Conservation (phyloP, 192 early-diverging fungal genomes). For the Backusella tuberculispora region DNA sequence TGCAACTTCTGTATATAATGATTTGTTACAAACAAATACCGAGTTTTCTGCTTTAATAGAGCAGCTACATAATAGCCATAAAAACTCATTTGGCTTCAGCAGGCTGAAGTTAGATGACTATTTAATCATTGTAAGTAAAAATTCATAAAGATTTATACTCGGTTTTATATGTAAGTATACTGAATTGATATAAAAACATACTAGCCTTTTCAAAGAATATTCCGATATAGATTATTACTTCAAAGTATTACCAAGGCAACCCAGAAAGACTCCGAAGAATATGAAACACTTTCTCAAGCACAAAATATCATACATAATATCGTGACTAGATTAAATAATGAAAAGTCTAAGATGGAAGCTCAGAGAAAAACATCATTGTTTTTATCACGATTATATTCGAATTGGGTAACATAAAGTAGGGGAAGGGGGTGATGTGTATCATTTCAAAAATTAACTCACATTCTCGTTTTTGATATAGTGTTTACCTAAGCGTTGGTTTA, state of each 20-base stretch:
- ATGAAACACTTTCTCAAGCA: slow-evolving; percentile 36
- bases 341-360: slow-evolving; percentile 31
- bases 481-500: slow-evolving; percentile 44
- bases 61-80: slow-evolving; percentile 7
- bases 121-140: slow-evolving; percentile 37
- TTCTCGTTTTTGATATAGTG: slow-evolving; percentile 10
- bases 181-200: not conserved
- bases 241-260: slow-evolving; percentile 64
- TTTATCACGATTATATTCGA: slow-evolving; percentile 40
- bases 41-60: slow-evolving; percentile 30
- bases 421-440: not conserved
- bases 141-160: not conserved
- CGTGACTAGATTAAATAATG: slow-evolving; percentile 46
- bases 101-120: slow-evolving; percentile 39
- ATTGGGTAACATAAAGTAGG: slow-evolving; percentile 35
- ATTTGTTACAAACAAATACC: slow-evolving; percentile 21
- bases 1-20: slow-evolving; percentile 27
- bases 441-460: not conserved
- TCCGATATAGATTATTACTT: slow-evolving; percentile 85
- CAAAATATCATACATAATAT: slow-evolving; percentile 43
- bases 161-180: not conserved
- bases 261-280: slow-evolving; percentile 38
- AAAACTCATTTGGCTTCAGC: slow-evolving; percentile 18
- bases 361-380: slow-evolving; percentile 37
- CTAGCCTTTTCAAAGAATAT: slow-evolving; percentile 89